Evolutionary conservation across 352 stramenopile genomes (phyloP).

Genomic region (Blastocystis sp.): DNA sequence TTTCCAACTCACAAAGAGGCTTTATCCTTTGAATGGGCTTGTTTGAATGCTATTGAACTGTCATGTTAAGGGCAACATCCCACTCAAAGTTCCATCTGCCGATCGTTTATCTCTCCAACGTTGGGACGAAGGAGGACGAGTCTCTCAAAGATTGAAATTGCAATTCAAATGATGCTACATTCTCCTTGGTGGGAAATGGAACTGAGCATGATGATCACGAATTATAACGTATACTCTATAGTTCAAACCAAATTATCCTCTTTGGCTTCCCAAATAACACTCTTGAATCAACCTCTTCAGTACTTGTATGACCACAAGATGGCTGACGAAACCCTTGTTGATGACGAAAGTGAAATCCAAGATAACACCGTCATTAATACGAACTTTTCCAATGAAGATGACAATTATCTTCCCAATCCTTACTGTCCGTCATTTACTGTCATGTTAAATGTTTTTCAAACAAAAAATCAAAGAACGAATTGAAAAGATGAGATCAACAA

Average conservation of each 20-base stretch:
- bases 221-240: neutral
- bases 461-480: conserved; percentile 33
- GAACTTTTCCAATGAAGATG: neutral
- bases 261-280: neutral
- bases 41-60: neutral
- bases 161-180: conserved; percentile 23
- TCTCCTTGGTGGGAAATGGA: conserved; percentile 39
- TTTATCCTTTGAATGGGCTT: conserved; percentile 48
- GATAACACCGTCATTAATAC: neutral
- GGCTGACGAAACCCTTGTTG: neutral
- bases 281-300: conserved; percentile 37
- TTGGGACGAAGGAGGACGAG: neutral
- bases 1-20: conserved; percentile 15
- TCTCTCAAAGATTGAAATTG: conserved; percentile 44
- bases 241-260: neutral
- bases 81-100: neutral
- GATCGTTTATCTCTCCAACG: neutral
- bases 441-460: conserved; percentile 34
- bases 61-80: conserved; percentile 47
- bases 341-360: neutral
- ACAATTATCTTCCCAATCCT: conserved; percentile 1
- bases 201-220: conserved; percentile 26
- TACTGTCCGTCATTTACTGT: conserved; percentile 35
- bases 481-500: conserved; percentile 57
- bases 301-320: conserved; percentile 32